Evolutionary conservation across 1,284 basidiomycete genomes (phyloP), one percentile per base, ranked within the genome.

Genomic region (Puccinia horiana): DNA sequence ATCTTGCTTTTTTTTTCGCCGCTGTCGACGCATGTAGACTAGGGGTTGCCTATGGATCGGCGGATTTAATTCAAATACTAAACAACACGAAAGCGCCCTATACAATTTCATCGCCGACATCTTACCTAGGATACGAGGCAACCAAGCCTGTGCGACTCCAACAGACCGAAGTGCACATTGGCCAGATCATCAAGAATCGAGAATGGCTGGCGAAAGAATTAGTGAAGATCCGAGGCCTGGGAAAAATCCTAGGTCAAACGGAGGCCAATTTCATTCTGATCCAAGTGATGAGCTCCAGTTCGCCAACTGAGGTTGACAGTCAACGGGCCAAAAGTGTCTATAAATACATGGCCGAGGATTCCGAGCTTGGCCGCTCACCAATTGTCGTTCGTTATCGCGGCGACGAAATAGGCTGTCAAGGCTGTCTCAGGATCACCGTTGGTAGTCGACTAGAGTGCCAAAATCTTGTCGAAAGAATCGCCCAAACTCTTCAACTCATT

Each of bases 41-140:
- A 37, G 96, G 97, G 1, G 91, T 96, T 82, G 94, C 95, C 0
- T 89, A 98, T 83, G 94, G 94, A 2, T 93, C 96, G 84, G 94
- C 94, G 0, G 91, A 93, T 0, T 89, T 98, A 26, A 92, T 98
- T 72, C 96, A 96, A 86, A 91, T 98, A 84, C 91, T 99, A 83
- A 92, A 92, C 85, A 99, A 98, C 87, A 94, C 96, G 76, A 99
- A 99, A 88, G 97, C 96, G 0, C 96, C 96, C 0, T 99, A 99
- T 89, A 98, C 98, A 87, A 92, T 99, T 84, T 96, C 95, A 18
- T 91, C 93, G 0, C 95, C 95, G 0, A 94, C 95, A 2, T 94
- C 96, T 9, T 89, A 91, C 70, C 91, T 98, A 42, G 95, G 95
- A 0, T 88, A 92, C 18, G 90, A 93, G 14, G 94, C 96, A 0